Evolutionary conservation across 1,284 basidiomycete species (phyloP), one percentile per base, ranked within the genome.

Genomic region (Trametes versicolor): DNA sequence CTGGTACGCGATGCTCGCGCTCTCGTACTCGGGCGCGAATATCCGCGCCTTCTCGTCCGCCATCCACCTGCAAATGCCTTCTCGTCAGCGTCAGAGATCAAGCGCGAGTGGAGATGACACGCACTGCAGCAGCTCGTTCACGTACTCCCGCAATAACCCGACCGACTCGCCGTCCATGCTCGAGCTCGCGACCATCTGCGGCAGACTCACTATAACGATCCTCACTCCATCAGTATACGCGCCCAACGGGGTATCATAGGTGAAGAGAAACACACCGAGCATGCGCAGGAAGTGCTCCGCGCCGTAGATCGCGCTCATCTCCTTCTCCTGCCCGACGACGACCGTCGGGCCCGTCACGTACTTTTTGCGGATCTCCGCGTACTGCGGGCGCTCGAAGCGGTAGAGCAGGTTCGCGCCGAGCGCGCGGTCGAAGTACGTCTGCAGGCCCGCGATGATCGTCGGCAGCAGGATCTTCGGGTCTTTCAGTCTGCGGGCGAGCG

Each of bases 211-310:
- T 86, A 79, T 75, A 1, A 27, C 17, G 27, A 3, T 25, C n/a
- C n/a, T n/a, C n/a, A n/a, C n/a, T n/a, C 12, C 36, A n/a, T 56
- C 37, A 48, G 53, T 52, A 45, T 29, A 12, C 19, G 15, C 37
- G 4, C 27, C 15, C 34, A 19, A 54, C 36, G 48, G 50, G 49
- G 32, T 29, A 19, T 21, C 27, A 29, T 8, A 56, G 17, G 17
- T 1, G 47, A 21, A 39, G 36, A 21, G 15, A 34, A 27, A 83
- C 89, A 66, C 70, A 98, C 96, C 97, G 69, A 99, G 85, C 84
- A 99, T 90, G 58, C 97, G 83, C 64, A 99, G 77, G 17, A 99
- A 77, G 78, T 99, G 97, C 76, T 99, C 97, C 4, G 95, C 96
- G 0, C 97, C 98, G 73, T 99, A 99, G 21, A 98, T 86, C 59